phyloP scores from a whole-genome alignment of 2,329 filamentous ascomycete species.

The Leptosphaerulina australis region DNA sequence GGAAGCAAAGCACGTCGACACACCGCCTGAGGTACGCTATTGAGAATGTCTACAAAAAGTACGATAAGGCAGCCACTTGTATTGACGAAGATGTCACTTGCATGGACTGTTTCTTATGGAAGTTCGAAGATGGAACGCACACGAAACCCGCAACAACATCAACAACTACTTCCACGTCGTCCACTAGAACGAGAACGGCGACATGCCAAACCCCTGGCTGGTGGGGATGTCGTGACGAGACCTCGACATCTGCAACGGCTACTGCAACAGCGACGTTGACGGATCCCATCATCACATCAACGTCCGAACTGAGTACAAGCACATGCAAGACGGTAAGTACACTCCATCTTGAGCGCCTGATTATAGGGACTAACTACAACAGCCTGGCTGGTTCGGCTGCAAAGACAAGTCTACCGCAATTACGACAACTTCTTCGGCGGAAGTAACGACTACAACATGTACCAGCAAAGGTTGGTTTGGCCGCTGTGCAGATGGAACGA shows the following conservation, averaged over 20 bases:
- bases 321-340: slow-evolving; percentile 43
- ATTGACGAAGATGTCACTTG: slow-evolving; percentile 44
- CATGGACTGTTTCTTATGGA: slow-evolving; percentile 47
- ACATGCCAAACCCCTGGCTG: slow-evolving; percentile 48
- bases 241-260: slow-evolving; percentile 33
- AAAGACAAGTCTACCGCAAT: slow-evolving; percentile 41
- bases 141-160: slow-evolving; percentile 34
- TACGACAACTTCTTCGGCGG: slow-evolving; percentile 27
- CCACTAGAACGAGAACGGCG: slow-evolving; percentile 38
- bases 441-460: slow-evolving; percentile 38
- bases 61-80: slow-evolving; percentile 43
- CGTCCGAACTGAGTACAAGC: slow-evolving; percentile 30
- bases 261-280: slow-evolving; percentile 28
- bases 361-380: slow-evolving; percentile 16
- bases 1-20: slow-evolving; percentile 42
- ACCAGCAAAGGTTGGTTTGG: slow-evolving; percentile 47
- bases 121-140: slow-evolving; percentile 45
- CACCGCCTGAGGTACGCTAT: slow-evolving; percentile 45
- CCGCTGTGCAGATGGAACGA: slow-evolving; percentile 37
- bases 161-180: slow-evolving; percentile 32
- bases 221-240: slow-evolving; percentile 48
- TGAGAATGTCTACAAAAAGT: slow-evolving; percentile 44
- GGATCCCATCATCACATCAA: slow-evolving; percentile 21
- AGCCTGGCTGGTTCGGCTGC: slow-evolving; percentile 48
- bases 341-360: background rate